These are phyloP conservation scores for Halophytophthora batemanensis DNA, from an alignment of 352 stramenopile species.

Conservation along the genomic window DNA sequence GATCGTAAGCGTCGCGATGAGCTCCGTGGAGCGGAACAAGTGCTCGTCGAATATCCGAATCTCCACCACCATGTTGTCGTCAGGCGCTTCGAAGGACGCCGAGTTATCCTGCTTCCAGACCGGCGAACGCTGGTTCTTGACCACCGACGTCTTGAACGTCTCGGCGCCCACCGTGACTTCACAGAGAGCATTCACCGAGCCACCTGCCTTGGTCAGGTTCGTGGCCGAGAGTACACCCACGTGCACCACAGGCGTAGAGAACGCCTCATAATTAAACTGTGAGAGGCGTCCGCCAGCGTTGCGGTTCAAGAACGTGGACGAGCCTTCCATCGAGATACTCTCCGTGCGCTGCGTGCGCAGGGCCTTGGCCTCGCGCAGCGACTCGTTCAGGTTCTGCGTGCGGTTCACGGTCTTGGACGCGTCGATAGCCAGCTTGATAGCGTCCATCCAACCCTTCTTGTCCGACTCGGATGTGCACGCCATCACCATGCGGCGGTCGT, in stretches of 20 bases:
- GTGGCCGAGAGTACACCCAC: constrained; percentile 77
- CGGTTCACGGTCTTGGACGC: constrained; percentile 79
- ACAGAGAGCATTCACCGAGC: constrained; percentile 75
- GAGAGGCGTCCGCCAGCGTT: constrained; percentile 70
- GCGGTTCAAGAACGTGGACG: constrained; percentile 55
- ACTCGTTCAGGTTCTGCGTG: constrained; percentile 51
- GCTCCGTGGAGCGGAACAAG: constrained; percentile 68
- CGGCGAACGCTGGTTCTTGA: constrained; percentile 77
- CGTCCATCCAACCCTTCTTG: constrained; percentile 87
- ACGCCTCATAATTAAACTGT: constrained; percentile 85
- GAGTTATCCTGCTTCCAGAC: constrained; percentile 88
- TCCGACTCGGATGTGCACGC: constrained; percentile 80
- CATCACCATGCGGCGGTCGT: constrained; percentile 79
- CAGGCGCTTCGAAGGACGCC: constrained; percentile 74
- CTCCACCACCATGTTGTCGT: constrained; percentile 80
- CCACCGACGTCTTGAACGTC: constrained; percentile 81
- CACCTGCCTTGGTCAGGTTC: constrained; percentile 73
- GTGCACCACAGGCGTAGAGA: constrained; percentile 77
- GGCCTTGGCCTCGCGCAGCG: constrained; percentile 45
- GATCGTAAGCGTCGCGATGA: constrained; percentile 77
- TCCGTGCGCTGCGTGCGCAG: constrained; percentile 64
- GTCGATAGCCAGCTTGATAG: constrained; percentile 81
- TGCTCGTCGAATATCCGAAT: constrained; percentile 83
- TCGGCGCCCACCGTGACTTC: constrained; percentile 79
- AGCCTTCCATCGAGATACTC: constrained; percentile 61